Base-by-base conservation (phyloP, 495 filamentous ascomycete genomes). In the Aspergillus kassunensis region DNA sequence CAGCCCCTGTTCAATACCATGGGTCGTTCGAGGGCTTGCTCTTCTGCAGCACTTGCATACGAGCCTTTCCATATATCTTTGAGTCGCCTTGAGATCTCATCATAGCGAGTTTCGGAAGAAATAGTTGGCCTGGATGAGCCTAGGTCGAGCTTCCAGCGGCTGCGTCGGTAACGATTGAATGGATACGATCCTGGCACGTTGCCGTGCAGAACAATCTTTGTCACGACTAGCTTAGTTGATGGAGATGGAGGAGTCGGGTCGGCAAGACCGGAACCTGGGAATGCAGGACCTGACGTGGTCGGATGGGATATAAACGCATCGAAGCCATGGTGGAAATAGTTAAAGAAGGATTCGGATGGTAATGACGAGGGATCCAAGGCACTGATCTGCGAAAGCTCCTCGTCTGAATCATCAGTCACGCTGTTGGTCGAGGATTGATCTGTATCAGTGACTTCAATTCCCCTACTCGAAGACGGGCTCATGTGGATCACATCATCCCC, bases 101-200 rank as follows among this genome's bases (percentile, higher is more conserved):
- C 74, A 58, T 93, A 97, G 0, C 75, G 71, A 21, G 85, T 88
- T 65, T 97, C 93, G 0, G 91, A 95, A 51, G 82, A 80, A 15
- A 89, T 60, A 18, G 60, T 53, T 8, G 65, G 55, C 1, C 46
- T 50, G 6, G 64, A 57, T 0, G 56, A 24, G 40, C 63, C 58
- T 10, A 85, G 64, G 51, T 89, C 68, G 40, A 98, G 84, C 47
- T 80, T 81, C 93, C 93, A 98, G 24, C 91, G 83, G 56, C 85
- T 90, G 54, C 93, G 81, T 8, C 93, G 86, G 66, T 97, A 90
- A 20, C 93, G 81, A 65, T 98, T 96, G 73, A 98, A 98, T 6
- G 90, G 87, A 70, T 97, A 97, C 4, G 90, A 95, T 0, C 93
- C 93, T 4, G 93, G 93, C 3, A 98, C 83, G 60, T 98, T 98